Evolutionary conservation across 495 filamentous ascomycete species (phyloP).

Genomic region (Evansstolkia leycettana): DNA sequence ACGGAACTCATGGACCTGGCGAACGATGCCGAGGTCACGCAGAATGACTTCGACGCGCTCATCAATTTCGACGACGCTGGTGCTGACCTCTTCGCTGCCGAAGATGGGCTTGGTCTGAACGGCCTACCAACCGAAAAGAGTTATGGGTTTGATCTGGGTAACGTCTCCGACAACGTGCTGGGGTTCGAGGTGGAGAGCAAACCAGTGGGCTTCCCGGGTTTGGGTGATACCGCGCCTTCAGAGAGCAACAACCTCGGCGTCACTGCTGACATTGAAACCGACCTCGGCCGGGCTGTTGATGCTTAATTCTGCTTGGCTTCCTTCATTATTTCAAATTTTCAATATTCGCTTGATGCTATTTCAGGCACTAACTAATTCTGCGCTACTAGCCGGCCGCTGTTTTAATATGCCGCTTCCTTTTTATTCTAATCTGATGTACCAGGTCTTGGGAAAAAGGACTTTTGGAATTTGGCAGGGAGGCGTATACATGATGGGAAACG

Average conservation of each 20-base stretch:
- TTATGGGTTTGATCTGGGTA: slow-evolving; percentile 16
- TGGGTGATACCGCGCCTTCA: slow-evolving; percentile 4
- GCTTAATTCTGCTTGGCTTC: slow-evolving; percentile 1
- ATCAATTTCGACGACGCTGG: slow-evolving; percentile 36
- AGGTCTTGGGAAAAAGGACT: slow-evolving; percentile 1
- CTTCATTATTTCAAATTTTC: slow-evolving; percentile 3
- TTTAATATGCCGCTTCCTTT: background rate
- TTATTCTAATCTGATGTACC: background rate
- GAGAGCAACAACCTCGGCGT: slow-evolving; percentile 7
- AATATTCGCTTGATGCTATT: slow-evolving; percentile 1
- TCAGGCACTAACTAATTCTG: no score
- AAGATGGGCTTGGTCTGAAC: slow-evolving; percentile 8
- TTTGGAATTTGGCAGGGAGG: no score
- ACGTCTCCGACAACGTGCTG: slow-evolving; percentile 8
- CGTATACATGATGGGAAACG: no score
- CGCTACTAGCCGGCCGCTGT: no score
- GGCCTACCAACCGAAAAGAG: slow-evolving; percentile 5
- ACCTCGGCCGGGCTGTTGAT: slow-evolving; percentile 19
- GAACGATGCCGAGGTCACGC: slow-evolving; percentile 36
- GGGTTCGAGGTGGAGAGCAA: no score
- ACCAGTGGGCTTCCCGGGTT: no score
- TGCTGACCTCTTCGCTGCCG: slow-evolving; percentile 24
- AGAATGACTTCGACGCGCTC: slow-evolving; percentile 37
- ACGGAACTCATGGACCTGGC: slow-evolving; percentile 35
- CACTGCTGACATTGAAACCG: slow-evolving; percentile 16